Base-by-base conservation (phyloP, 345 rosid species). In the Aurinia saxatilis region DNA sequence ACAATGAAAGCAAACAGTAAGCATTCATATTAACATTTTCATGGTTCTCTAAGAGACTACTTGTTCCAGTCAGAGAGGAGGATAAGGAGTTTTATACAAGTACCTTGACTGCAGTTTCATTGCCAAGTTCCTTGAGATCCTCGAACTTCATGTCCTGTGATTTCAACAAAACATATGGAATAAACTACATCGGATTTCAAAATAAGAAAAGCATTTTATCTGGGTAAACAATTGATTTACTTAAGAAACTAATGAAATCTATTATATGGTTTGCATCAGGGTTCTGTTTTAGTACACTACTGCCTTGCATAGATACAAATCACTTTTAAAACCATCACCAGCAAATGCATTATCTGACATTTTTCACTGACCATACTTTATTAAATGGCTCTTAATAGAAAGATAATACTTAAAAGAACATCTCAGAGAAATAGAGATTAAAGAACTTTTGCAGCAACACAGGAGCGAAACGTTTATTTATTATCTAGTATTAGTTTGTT, bases 81-180 rank as follows among this genome's bases (percentile, higher is more conserved):
- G n/a, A n/a, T n/a, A 27, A 7, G 19, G 29, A 41, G 53, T 57
- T 35, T 35, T 27, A 57, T 41, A 41, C n/a, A n/a, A n/a, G 25
- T 77, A 90, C 97, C 99, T 90, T 90, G 37, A 84, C 97, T 52
- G 97, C 97, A 16, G 87, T 0, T 74, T 93, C 99, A 78, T 60
- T 85, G 40, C 87, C 96, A 13, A 80, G 89, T 78, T 89, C 96
- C 80, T 92, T 92, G 57, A 92, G 84, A 82, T 89, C 98, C 14
- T 85, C 95, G 11, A 89, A 92, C 72, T 92, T 92, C 98, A 92
- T 92, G 50, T 89, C 97, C 98, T 92, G 70, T 33, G 34, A 61
- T 55, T 71, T 14, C 27, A 73, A 17, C 44, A 71, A 34, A 65
- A 57, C 41, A 52, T 23, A 33, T 21, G 18, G 47, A 59, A 18